These are phyloP conservation scores for Kuraishia molischiana DNA, from an alignment of 805 yeast genomes.

Conservation along the genomic window DNA sequence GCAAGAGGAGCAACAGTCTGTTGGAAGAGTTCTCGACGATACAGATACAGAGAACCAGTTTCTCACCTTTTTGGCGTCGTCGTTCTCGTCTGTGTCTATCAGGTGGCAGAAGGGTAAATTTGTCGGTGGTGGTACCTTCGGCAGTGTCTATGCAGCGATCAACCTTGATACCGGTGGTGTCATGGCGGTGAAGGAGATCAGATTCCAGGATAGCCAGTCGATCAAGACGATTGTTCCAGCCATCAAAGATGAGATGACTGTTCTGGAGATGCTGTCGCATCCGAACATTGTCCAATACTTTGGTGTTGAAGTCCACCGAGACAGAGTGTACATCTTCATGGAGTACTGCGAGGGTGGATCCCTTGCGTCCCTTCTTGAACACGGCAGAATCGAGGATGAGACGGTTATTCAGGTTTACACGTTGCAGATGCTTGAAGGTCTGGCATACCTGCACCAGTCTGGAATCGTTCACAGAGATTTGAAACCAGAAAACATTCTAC, in stretches of 20 bases:
- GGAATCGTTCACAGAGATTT: conserved; percentile 97
- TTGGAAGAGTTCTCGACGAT: conserved; percentile 87
- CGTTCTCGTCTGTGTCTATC: conserved; percentile 81
- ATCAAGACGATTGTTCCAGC: conserved; percentile 78
- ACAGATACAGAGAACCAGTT: conserved; percentile 82
- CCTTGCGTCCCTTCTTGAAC: conserved; percentile 71
- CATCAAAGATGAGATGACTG: conserved; percentile 94
- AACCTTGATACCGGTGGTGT: conserved; percentile 92
- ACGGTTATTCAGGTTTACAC: conserved; percentile 85
- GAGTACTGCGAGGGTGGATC: conserved; percentile 97
- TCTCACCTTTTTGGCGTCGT: conserved; percentile 76
- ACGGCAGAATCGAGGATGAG: conserved; percentile 94
- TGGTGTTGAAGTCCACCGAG: conserved; percentile 96
- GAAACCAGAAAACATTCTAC: conserved; percentile 86
- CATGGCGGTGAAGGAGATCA: conserved; percentile 94
- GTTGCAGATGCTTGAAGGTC: conserved; percentile 87
- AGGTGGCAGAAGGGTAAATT: conserved; percentile 96
- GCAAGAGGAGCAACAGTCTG: conserved; percentile 36
- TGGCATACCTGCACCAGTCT: conserved; percentile 87
- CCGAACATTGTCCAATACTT: conserved; percentile 95
- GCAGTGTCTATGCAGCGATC: conserved; percentile 85
- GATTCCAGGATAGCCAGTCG: conserved; percentile 80
- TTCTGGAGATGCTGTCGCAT: conserved; percentile 87
- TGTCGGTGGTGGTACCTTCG: conserved; percentile 94
- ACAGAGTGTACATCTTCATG: conserved; percentile 92